Evolutionary conservation across 1,284 basidiomycete species (phyloP).

Genomic region (Sporisorium sorghi): DNA sequence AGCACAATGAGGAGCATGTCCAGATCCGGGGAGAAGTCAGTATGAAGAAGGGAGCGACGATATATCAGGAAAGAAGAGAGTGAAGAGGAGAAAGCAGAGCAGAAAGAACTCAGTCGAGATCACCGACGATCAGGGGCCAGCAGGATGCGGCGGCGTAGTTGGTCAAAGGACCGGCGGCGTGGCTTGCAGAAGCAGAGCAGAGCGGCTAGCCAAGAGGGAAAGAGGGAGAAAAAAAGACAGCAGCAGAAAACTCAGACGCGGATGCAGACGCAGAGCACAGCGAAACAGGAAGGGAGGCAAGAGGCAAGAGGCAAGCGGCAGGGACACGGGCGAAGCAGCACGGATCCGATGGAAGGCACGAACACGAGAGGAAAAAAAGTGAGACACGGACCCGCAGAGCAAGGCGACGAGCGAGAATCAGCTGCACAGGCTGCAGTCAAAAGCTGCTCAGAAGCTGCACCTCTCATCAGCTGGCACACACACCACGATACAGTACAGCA

Average conservation of each 20-base stretch:
- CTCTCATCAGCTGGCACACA: conserved; percentile 7
- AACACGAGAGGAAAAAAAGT: background rate
- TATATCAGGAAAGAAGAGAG: background rate
- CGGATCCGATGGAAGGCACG: background rate
- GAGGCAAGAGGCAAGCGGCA: background rate
- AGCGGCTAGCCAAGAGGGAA: no score
- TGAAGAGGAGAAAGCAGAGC: background rate
- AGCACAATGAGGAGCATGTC: background rate
- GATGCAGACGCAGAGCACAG: background rate
- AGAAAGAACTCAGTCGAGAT: background rate
- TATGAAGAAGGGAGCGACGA: background rate
- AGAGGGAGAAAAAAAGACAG: background rate
- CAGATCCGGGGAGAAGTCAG: background rate
- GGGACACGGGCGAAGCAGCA: background rate
- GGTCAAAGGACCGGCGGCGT: background rate
- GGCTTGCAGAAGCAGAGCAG: no score
- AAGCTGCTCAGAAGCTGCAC: background rate
- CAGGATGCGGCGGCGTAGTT: background rate
- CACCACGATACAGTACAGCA: background rate
- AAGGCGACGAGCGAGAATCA: background rate
- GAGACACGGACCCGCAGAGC: background rate
- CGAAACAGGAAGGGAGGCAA: background rate
- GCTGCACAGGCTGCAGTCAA: background rate
- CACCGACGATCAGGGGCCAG: conserved; percentile 5
- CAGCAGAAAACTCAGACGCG: background rate